Conservation (phyloP, 2,329 filamentous ascomycete genomes). For the Teratosphaeria destructans region DNA sequence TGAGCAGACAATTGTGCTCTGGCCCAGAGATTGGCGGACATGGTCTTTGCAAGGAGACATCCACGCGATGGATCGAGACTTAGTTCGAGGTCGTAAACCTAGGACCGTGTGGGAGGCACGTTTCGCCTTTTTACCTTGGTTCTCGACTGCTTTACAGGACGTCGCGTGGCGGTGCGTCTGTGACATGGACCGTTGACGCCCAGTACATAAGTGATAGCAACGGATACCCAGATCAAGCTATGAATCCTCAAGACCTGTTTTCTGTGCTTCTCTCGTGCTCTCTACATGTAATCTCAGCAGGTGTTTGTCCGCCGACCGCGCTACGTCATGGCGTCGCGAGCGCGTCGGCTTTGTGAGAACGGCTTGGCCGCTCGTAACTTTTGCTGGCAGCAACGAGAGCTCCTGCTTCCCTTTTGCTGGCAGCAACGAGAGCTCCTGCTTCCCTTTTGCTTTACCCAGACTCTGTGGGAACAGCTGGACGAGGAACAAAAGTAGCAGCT, state of each 20-base stretch:
- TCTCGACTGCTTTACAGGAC: background rate
- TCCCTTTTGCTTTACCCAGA: background rate
- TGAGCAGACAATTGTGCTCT: background rate
- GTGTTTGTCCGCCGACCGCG: background rate
- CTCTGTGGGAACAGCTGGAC: too few species aligned
- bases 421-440: background rate
- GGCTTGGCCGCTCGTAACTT: background rate
- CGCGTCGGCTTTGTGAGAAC: background rate
- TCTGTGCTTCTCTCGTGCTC: background rate
- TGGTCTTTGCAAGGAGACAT: background rate
- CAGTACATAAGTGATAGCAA: background rate
- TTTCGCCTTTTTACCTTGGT: background rate
- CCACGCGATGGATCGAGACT: background rate
- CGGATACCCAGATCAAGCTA: background rate
- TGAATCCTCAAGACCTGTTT: background rate
- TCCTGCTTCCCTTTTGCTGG: background rate
- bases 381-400: background rate
- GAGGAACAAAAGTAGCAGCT: background rate
- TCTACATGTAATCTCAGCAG: background rate
- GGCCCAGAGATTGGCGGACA: background rate
- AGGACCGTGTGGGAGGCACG: background rate
- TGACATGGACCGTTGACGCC: background rate
- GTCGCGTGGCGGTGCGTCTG: background rate
- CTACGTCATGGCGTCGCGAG: background rate
- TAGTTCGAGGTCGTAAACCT: background rate